Conservation (phyloP, 495 filamentous ascomycete species). For the Bryoglossum gracile region DNA sequence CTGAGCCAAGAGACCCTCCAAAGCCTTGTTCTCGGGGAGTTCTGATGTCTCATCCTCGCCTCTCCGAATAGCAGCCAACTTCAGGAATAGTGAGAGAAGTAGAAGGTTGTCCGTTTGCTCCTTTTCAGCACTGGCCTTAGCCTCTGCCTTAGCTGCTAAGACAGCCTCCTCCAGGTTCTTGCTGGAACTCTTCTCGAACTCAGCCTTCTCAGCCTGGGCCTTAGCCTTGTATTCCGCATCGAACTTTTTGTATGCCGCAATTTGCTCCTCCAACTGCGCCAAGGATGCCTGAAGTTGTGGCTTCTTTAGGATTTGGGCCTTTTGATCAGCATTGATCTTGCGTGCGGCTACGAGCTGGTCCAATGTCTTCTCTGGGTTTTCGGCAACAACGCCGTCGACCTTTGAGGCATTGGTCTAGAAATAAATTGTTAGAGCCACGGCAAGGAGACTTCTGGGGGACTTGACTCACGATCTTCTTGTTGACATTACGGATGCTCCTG, state of each 20-base stretch:
- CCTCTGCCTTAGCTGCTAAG: constrained; percentile 48
- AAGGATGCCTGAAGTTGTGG: constrained; percentile 71
- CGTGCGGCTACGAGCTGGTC: constrained; percentile 75
- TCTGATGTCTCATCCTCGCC: constrained; percentile 54
- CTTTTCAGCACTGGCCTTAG: constrained; percentile 47
- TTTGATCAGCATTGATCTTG: constrained; percentile 92
- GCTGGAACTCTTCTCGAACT: constrained; percentile 60
- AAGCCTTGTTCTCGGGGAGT: constrained; percentile 68
- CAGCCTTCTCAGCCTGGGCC: constrained; percentile 59
- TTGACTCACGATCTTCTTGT: constrained; percentile 77
- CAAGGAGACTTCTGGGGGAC: not conserved
- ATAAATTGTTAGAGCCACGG: not conserved
- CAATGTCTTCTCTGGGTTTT: constrained; percentile 66
- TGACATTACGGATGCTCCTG: constrained; percentile 76
- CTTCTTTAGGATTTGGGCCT: constrained; percentile 81
- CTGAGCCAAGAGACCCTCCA: constrained; percentile 81
- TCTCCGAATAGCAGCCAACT: constrained; percentile 66
- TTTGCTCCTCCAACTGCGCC: constrained; percentile 73
- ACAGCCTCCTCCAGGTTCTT: constrained; percentile 59
- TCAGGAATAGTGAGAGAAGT: constrained; percentile 70
- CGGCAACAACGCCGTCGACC: constrained; percentile 68
- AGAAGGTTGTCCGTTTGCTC: constrained; percentile 51
- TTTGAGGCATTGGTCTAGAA: constrained; percentile 66
- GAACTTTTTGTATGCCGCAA: constrained; percentile 75
- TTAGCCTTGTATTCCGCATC: constrained; percentile 68